Conservation (phyloP, 2,329 filamentous ascomycete genomes). For the Claviceps citrina region DNA sequence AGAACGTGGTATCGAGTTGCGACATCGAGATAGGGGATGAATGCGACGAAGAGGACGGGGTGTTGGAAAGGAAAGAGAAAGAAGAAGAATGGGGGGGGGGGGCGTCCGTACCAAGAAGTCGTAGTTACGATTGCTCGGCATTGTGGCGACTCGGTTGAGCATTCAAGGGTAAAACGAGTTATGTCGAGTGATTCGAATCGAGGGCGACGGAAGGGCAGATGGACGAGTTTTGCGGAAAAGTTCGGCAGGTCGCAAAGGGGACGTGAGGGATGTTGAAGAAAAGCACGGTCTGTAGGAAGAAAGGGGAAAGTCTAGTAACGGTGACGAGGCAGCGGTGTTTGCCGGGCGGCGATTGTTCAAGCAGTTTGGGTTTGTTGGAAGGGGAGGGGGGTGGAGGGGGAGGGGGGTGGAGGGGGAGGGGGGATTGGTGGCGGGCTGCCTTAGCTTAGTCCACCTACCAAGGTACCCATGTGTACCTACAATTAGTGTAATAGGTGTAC, state of each 20-base stretch:
- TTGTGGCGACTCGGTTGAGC: conserved; percentile 29
- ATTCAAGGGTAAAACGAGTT: conserved; percentile 2
- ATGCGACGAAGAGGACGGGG: conserved; percentile 6
- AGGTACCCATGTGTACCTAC: no score
- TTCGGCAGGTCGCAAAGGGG: background rate
- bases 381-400: background rate
- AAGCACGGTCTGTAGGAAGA: conserved; percentile 1
- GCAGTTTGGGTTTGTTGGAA: background rate
- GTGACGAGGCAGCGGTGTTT: conserved; percentile 6
- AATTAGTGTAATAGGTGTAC: no score
- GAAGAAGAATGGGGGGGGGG: background rate
- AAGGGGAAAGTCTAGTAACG: conserved; percentile 4
- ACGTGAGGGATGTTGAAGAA: conserved; percentile 1
- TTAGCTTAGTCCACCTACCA: no score
- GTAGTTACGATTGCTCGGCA: conserved; percentile 98
- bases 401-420: background rate
- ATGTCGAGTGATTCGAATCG: background rate
- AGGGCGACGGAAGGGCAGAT: background rate
- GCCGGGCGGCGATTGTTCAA: conserved; percentile 4
- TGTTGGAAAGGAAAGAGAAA: no score
- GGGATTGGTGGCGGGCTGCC: no score
- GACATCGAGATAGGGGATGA: background rate
- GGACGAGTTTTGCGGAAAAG: background rate
- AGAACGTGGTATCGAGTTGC: no score
- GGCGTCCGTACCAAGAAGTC: conserved; percentile 72